phyloP scores from a whole-genome alignment of 768 basidiomycete species.

The Trametes cubensis region DNA sequence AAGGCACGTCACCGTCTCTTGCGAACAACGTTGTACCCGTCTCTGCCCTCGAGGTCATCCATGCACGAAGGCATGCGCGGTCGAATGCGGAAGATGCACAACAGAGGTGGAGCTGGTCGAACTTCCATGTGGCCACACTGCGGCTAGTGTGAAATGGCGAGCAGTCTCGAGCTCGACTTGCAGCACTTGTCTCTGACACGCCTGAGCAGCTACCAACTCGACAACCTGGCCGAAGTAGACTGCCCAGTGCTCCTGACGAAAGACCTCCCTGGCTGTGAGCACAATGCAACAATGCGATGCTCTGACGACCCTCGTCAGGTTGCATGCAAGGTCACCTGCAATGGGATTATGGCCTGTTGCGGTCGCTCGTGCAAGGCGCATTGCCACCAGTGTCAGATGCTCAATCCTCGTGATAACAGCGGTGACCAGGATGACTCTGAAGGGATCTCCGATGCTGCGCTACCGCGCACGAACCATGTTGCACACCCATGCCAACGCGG shows the following conservation, averaged over 20 bases:
- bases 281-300: constrained; percentile 50
- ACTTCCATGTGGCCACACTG: constrained; percentile 62
- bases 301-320: constrained; percentile 43
- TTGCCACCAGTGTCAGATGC: constrained; percentile 53
- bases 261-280: constrained; percentile 55
- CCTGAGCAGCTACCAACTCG: constrained; percentile 45
- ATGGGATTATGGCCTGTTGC: constrained; percentile 53
- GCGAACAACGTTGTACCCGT: constrained; percentile 50
- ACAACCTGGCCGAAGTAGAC: constrained; percentile 44
- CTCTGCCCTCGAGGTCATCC: constrained; percentile 61
- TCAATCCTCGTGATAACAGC: constrained; percentile 20
- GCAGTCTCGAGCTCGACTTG: background rate
- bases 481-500: constrained; percentile 52
- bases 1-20: constrained; percentile 51
- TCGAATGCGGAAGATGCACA: constrained; percentile 53
- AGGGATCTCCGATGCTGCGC: background rate
- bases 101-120: constrained; percentile 48
- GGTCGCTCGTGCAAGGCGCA: constrained; percentile 48
- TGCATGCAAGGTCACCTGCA: constrained; percentile 48
- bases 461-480: constrained; percentile 29
- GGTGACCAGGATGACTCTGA: background rate
- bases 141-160: constrained; percentile 53
- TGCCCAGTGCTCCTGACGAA: constrained; percentile 51
- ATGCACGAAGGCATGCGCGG: constrained; percentile 54
- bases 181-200: background rate